Evolutionary conservation across 345 rosid species (phyloP).

Genomic region (Reutealis trisperma): DNA sequence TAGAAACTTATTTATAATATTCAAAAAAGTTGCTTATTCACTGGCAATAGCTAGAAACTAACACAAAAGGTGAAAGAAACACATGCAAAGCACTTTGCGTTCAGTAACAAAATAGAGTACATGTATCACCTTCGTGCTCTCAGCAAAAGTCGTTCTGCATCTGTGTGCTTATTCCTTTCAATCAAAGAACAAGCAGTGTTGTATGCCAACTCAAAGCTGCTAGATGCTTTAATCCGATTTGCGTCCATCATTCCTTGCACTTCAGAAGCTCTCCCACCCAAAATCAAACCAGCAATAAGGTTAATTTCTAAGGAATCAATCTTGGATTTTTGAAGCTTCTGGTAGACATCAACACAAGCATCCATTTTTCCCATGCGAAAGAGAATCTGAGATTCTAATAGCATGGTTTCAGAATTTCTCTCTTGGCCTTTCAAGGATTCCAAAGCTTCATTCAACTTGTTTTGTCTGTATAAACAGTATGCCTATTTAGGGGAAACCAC

Average conservation of each 20-base stretch:
- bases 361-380: conserved; percentile 76
- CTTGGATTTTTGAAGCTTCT: conserved; percentile 55
- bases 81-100: not conserved
- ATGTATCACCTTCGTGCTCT: conserved; percentile 66
- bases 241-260: conserved; percentile 68
- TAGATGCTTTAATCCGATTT: conserved; percentile 65
- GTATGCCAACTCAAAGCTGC: conserved; percentile 81
- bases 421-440: conserved; percentile 55
- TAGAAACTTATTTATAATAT: not conserved
- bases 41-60: not conserved
- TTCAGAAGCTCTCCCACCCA: conserved; percentile 75
- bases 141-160: conserved; percentile 87
- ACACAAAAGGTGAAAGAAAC: not conserved
- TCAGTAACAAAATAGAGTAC: not conserved
- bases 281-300: conserved; percentile 68
- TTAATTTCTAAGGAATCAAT: conserved; percentile 66
- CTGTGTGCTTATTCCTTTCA: conserved; percentile 55
- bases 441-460: conserved; percentile 79
- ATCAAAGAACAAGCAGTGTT: conserved; percentile 87
- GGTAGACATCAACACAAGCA: conserved; percentile 67
- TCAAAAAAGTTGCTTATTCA: not conserved
- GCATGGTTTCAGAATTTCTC: conserved; percentile 49
- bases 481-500: conserved; percentile 45
- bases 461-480: conserved; percentile 87
- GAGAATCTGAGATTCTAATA: conserved; percentile 83